These are phyloP conservation scores for Priceomyces melissophilus DNA, from an alignment of 805 yeast species.

Conservation along the genomic window DNA sequence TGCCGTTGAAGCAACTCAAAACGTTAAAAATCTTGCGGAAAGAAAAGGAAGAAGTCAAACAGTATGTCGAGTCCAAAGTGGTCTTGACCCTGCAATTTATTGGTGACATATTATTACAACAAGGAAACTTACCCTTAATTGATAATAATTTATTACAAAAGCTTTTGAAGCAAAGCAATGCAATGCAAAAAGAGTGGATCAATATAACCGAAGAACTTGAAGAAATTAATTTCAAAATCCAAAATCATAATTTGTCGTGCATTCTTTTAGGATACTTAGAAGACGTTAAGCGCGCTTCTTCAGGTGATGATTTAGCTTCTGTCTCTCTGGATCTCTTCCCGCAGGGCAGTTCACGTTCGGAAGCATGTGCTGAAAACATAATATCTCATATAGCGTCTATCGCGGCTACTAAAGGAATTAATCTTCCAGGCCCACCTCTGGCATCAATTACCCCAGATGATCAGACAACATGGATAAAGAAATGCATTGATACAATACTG, in stretches of 20 bases:
- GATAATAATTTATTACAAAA: conserved; percentile 28
- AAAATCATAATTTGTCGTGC: conserved; percentile 43
- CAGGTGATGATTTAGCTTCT: background rate
- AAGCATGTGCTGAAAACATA: conserved; percentile 32
- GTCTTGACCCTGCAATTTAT: conserved; percentile 33
- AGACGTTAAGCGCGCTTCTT: conserved; percentile 29
- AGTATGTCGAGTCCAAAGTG: conserved; percentile 29
- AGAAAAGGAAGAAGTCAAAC: conserved; percentile 27
- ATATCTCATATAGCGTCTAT: conserved; percentile 46
- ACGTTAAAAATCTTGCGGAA: conserved; percentile 25
- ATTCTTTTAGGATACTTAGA: conserved; percentile 48
- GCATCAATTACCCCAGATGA: conserved; percentile 17
- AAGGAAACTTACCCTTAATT: conserved; percentile 12
- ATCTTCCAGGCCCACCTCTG: conserved; percentile 33
- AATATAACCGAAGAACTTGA: conserved; percentile 26
- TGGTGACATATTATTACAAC: conserved; percentile 18
- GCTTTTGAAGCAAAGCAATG: conserved; percentile 28
- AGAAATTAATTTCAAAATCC: conserved; percentile 22
- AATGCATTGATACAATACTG: conserved; percentile 37
- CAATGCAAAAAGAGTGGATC: conserved; percentile 29
- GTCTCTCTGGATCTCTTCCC: conserved; percentile 7
- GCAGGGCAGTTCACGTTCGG: background rate
- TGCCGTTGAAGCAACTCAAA: conserved; percentile 27
- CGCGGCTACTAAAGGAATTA: conserved; percentile 41
- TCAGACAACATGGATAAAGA: conserved; percentile 34